These are phyloP conservation scores for Aspergillus mulundensis DNA, from an alignment of 495 filamentous ascomycete genomes.

Conservation along the genomic window DNA sequence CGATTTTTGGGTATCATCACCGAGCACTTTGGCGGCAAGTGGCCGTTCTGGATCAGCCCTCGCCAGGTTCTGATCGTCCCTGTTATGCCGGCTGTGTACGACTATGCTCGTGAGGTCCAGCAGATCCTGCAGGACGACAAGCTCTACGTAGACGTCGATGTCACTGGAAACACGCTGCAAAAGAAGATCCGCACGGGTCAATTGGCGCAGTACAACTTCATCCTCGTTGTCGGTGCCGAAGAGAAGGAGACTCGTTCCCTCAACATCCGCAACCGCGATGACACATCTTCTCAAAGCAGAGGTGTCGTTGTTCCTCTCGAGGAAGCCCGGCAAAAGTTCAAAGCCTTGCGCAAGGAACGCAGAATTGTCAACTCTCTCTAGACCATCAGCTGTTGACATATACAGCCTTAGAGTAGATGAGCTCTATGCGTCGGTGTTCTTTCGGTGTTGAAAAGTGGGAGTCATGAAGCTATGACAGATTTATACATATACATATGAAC, in stretches of 20 bases:
- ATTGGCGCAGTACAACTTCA: conserved; percentile 86
- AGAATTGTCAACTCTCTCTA: conserved; percentile 51
- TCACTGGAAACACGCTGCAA: conserved; percentile 86
- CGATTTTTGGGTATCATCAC: conserved; percentile 90
- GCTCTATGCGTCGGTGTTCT: conserved; percentile 2
- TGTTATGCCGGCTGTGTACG: conserved; percentile 77
- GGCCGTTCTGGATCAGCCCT: conserved; percentile 97
- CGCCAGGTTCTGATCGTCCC: conserved; percentile 90
- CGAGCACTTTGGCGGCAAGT: conserved; percentile 95
- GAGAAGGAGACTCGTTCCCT: conserved; percentile 74
- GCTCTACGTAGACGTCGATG: conserved; percentile 80
- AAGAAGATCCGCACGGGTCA: conserved; percentile 94
- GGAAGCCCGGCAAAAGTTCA: conserved; percentile 72
- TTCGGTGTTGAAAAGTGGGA: conserved; percentile 7
- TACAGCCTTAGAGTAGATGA: not conserved
- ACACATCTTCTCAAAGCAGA: conserved; percentile 73
- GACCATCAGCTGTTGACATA: not conserved
- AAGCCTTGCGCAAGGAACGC: conserved; percentile 62
- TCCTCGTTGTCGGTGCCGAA: conserved; percentile 81
- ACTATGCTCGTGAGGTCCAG: conserved; percentile 84
- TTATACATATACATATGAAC: not conserved
- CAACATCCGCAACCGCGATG: conserved; percentile 89
- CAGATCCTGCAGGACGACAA: conserved; percentile 45
- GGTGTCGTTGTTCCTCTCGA: conserved; percentile 69
- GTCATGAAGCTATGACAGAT: conserved; percentile 1